Evolutionary conservation across 495 filamentous ascomycete genomes (phyloP), one percentile per base, ranked within the genome.

Genomic region (Neurospora sp.): DNA sequence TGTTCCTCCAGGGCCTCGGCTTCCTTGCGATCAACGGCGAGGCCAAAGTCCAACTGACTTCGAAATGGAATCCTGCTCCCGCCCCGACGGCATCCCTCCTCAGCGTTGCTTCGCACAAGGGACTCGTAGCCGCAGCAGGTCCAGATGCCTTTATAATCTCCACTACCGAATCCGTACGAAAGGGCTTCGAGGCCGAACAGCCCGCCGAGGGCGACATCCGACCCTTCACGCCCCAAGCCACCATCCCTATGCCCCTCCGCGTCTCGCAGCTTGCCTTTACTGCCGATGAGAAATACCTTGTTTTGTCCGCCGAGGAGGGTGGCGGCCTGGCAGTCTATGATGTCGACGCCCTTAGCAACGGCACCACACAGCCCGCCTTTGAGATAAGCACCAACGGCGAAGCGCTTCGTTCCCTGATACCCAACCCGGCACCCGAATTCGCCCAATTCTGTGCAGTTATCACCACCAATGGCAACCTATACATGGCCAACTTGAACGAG

Each of bases 211-310:
- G 86, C 75, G 89, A 92, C 74, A 83, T 89, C 45, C 91, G 91
- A 74, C 78, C 87, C 1, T 98, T 96, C 78, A 86, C 88, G 61
- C 91, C 96, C 37, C 88, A 93, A 74, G 83, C 91, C 31, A 92
- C 85, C 44, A 84, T 98, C 14, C 83, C 90, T 7, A 82, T 97
- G 68, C 89, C 90, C 8, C 87, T 90, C 75, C 87, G 92, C 75
- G 87, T 97, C 61, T 95, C 93, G 6, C 96, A 99, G 80, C 85
- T 98, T 9, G 91, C 91, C 37, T 99, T 98, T 77, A 93, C 93
- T 0, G 88, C 92, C 68, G 91, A 93, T 75, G 96, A 97, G 78
- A 88, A 88, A 70, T 94, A 91, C 72, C 84, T 99, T 68, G 88
- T 97, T 27, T 82, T 98, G 16, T 92, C 92, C 7, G 94, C 93